Evolutionary conservation across 306 rosid genomes (phyloP), one percentile per base, ranked within the genome.

Genomic region (Vigna angularis): DNA sequence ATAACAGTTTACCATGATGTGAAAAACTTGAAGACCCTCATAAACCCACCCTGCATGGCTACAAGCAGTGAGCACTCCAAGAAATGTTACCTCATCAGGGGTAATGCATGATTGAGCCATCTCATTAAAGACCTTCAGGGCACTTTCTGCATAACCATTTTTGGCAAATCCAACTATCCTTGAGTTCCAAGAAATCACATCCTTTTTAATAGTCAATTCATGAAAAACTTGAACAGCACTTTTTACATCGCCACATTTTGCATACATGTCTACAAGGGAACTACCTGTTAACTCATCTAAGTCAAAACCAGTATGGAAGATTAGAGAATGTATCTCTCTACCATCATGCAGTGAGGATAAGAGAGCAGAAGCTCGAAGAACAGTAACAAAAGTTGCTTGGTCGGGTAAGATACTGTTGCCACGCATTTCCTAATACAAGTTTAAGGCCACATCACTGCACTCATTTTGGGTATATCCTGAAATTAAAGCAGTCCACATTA

Each of bases 261-360:
- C 92, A 78, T 91, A 93, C 98, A 93, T 93, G 85, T 93, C 97
- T 73, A n/a, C n/a, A n/a, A n/a, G n/a, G n/a, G n/a, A n/a, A n/a
- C n/a, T n/a, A n/a, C n/a, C n/a, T n/a, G n/a, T n/a, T n/a, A n/a
- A n/a, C n/a, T n/a, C n/a, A n/a, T n/a, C n/a, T n/a, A n/a, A n/a
- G n/a, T n/a, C n/a, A n/a, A n/a, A n/a, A n/a, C n/a, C n/a, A n/a
- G n/a, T n/a, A n/a, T n/a, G n/a, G n/a, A n/a, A n/a, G n/a, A n/a
- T n/a, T n/a, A n/a, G n/a, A n/a, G n/a, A n/a, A n/a, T n/a, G n/a
- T n/a, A n/a, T n/a, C n/a, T n/a, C n/a, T n/a, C n/a, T n/a, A n/a
- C n/a, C n/a, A n/a, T n/a, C n/a, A n/a, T n/a, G n/a, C n/a, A n/a
- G n/a, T n/a, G n/a, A n/a, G n/a, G n/a, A n/a, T n/a, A n/a, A n/a